Base-by-base conservation (phyloP, 441 rosid genomes). In the Croton laevigatus region DNA sequence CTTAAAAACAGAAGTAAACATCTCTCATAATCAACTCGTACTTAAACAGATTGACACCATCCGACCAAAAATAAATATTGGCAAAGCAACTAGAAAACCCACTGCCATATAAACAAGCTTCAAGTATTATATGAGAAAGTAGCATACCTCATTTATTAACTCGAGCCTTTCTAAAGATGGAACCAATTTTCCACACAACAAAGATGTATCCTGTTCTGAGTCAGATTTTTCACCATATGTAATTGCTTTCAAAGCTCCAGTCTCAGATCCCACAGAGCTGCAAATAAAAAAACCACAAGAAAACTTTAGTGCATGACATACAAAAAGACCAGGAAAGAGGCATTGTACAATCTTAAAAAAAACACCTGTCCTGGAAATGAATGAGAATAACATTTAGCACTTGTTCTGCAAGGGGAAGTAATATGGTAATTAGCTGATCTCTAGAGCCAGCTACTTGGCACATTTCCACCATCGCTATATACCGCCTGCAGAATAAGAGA, bases 401-500 rank as follows among this genome's bases (percentile, higher is more conserved):
- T 59, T 91, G 89, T 80, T 94, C 99, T 19, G 84, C 89, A 44
- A 92, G 88, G 57, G 89, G 90, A 68, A 90, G 89, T 75, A 91
- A 80, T 70, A 94, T 77, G 64, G 89, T 80, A 57, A 92, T 84
- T 62, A 89, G 86, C 83, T 89, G 94, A 73, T 90, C 97, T 75
- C 85, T 84, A 75, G 73, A 80, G 57, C 93, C 93, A 68, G 89
- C 93, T 61, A 89, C 88, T 81, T 82, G 85, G 84, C 96, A 94
- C 96, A 94, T 92, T 83, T 94, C 97, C 20, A 89, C 90, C 97
- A 94, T 90, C 22, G 97, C 96, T 73, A 85, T 78, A 76, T 89
- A 89, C 83, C 99, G 87, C 96, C 98, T 94, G 86, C 58, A 75
- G 65, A 72, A 74, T 48, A 63, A 48, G 52, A 74, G 54, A 20